phyloP scores from a whole-genome alignment of 2,329 filamentous ascomycete genomes.

The Dactylellina sp. region DNA sequence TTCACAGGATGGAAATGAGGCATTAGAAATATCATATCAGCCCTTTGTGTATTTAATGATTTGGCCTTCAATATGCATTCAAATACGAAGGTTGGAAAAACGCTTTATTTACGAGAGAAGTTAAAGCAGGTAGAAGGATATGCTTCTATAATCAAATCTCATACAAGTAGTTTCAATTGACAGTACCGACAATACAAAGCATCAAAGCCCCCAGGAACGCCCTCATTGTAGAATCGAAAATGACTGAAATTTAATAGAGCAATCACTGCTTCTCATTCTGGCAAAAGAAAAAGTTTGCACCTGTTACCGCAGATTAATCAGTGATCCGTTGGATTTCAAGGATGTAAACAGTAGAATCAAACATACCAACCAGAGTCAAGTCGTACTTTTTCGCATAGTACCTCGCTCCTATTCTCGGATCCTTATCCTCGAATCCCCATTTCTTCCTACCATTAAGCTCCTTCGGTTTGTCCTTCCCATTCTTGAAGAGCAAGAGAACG shows the following conservation, averaged over 20 bases:
- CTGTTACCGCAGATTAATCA: constrained; percentile 58
- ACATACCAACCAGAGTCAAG: constrained; percentile 65
- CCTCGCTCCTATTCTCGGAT: constrained; percentile 63
- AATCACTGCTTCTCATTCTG: constrained; percentile 31
- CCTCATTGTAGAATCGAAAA: not conserved
- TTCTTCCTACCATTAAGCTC: constrained; percentile 63
- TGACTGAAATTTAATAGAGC: not conserved
- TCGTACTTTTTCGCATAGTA: constrained; percentile 65
- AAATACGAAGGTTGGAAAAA: too few relatives aligned
- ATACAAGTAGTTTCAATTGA: not conserved
- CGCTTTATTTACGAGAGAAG: too few relatives aligned
- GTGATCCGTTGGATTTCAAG: not conserved
- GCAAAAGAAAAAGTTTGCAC: constrained; percentile 65
- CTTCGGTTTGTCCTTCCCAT: constrained; percentile 63
- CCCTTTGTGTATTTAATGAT: too few relatives aligned
- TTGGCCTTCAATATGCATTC: too few relatives aligned
- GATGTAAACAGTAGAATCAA: not conserved
- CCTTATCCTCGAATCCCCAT: constrained; percentile 64
- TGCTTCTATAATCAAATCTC: too few relatives aligned
- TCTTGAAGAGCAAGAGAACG: constrained; percentile 65
- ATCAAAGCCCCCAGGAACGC: not conserved
- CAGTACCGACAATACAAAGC: not conserved
- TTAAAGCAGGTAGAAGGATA: too few relatives aligned
- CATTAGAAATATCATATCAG: too few relatives aligned
- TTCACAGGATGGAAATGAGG: too few relatives aligned